These are phyloP conservation scores for Exophiala sp. DNA, from an alignment of 2,329 filamentous ascomycete species.

Conservation along the genomic window DNA sequence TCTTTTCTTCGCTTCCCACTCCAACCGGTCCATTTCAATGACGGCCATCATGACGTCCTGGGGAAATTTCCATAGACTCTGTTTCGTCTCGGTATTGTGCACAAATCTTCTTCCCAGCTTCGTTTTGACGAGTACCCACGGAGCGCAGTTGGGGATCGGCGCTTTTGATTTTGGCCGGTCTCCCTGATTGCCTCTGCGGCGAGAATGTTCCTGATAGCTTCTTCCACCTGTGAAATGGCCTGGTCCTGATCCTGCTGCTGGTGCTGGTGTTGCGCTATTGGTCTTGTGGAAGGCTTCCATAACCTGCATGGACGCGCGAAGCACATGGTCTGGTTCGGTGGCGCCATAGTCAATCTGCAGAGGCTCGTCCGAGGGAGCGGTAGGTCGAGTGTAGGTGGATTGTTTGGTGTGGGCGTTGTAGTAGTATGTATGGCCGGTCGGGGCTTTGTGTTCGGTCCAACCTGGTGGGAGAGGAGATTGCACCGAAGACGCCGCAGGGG, in stretches of 20 bases:
- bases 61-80: constrained; percentile 94
- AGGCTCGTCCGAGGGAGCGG: constrained; percentile 33
- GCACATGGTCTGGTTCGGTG: constrained; percentile 24
- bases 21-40: constrained; percentile 61
- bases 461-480: constrained; percentile 61
- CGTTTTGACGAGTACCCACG: constrained; percentile 90
- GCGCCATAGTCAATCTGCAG: constrained; percentile 27
- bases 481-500: constrained; percentile 40
- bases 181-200: constrained; percentile 65
- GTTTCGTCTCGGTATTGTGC: constrained; percentile 76
- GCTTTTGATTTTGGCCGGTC: constrained; percentile 69
- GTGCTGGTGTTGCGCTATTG: constrained; percentile 37
- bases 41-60: constrained; percentile 73
- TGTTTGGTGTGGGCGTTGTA: constrained; percentile 76
- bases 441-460: constrained; percentile 92
- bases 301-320: constrained; percentile 22
- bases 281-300: constrained; percentile 29
- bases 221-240: constrained; percentile 47
- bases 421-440: constrained; percentile 76
- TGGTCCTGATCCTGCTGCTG: constrained; percentile 38
- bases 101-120: constrained; percentile 85
- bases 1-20: constrained; percentile 59
- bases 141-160: constrained; percentile 70
- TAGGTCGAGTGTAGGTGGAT: constrained; percentile 81
- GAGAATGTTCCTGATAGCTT: constrained; percentile 51